These are phyloP conservation scores for Kodamaea ohmeri DNA, from an alignment of 1,139 yeast species.

Conservation along the genomic window DNA sequence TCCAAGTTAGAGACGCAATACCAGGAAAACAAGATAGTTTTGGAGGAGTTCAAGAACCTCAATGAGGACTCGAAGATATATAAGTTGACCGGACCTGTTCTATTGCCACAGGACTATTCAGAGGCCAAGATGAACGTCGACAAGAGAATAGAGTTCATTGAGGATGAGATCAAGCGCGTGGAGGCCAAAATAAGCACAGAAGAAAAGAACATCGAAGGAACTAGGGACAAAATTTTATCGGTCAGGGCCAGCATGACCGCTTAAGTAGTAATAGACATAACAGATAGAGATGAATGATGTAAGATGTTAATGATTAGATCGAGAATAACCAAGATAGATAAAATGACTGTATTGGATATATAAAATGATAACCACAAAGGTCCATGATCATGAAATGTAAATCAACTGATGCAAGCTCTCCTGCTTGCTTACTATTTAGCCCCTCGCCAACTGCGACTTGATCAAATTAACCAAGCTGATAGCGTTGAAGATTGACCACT, in stretches of 20 bases:
- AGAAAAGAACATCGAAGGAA: constrained; percentile 49
- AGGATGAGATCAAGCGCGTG: constrained; percentile 68
- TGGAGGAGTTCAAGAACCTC: constrained; percentile 67
- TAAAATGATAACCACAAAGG: too few relatives aligned
- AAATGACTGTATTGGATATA: too few relatives aligned
- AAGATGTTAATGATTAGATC: not conserved
- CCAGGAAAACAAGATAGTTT: constrained; percentile 92
- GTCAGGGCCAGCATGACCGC: constrained; percentile 32
- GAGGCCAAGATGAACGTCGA: constrained; percentile 83
- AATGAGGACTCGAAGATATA: constrained; percentile 67
- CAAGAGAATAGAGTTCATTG: constrained; percentile 85
- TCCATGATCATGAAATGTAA: not conserved
- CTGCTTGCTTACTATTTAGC: too few relatives aligned
- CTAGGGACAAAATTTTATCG: constrained; percentile 48
- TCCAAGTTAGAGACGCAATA: constrained; percentile 73
- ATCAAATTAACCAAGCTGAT: constrained; percentile 64
- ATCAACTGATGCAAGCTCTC: constrained; percentile 5
- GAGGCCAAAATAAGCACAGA: constrained; percentile 55
- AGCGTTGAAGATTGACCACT: constrained; percentile 74
- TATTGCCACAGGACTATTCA: constrained; percentile 78
- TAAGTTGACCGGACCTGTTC: constrained; percentile 88
- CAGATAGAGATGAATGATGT: not conserved
- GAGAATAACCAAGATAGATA: too few relatives aligned
- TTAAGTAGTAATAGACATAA: not conserved
- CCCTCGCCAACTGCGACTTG: constrained; percentile 67